Percentiles rank a stretch among this genome's conserved stretches.
Conservation (phyloP, 495 filamentous ascomycete species). For the Aspergillus campestris region DNA sequence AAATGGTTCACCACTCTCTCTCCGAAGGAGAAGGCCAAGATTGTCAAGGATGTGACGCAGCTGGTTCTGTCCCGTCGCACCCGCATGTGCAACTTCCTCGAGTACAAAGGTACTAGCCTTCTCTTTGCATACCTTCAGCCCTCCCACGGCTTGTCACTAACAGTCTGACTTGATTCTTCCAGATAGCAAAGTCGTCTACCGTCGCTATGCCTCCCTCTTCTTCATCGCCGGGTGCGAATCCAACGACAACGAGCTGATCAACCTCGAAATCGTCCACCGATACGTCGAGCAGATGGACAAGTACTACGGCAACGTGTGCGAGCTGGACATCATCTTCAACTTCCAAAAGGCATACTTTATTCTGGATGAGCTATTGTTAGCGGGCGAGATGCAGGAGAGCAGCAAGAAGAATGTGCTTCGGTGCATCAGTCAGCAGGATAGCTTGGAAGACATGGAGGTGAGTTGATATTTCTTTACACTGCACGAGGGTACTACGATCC, state of each 20-base stretch:
- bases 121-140: no score
- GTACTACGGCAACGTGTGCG: constrained; percentile 99
- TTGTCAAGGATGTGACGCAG: constrained; percentile 98
- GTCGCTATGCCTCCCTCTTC: constrained; percentile 96
- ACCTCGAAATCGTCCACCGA: constrained; percentile 94
- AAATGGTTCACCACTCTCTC: constrained; percentile 99
- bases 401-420: constrained; percentile 97
- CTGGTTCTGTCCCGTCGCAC: constrained; percentile 91
- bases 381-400: constrained; percentile 97
- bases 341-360: constrained; percentile 99
- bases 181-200: constrained; percentile 98
- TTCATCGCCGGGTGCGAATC: constrained; percentile 96
- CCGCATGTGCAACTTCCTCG: constrained; percentile 99
- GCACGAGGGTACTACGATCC: no score
- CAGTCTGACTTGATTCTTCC: constrained; percentile 8
- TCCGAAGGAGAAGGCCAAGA: constrained; percentile 98
- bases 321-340: constrained; percentile 99
- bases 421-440: constrained; percentile 91
- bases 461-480: constrained; percentile 30
- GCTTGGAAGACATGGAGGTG: constrained; percentile 95
- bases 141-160: no score
- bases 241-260: constrained; percentile 95
- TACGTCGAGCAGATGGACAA: constrained; percentile 99
- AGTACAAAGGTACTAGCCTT: constrained; percentile 98
- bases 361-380: constrained; percentile 88